Percentiles rank a stretch among this genome's conserved stretches.
Evolutionary conservation across 2,329 filamentous ascomycete genomes (phyloP).

Genomic region (Aspergillus fumigatiaffinis): DNA sequence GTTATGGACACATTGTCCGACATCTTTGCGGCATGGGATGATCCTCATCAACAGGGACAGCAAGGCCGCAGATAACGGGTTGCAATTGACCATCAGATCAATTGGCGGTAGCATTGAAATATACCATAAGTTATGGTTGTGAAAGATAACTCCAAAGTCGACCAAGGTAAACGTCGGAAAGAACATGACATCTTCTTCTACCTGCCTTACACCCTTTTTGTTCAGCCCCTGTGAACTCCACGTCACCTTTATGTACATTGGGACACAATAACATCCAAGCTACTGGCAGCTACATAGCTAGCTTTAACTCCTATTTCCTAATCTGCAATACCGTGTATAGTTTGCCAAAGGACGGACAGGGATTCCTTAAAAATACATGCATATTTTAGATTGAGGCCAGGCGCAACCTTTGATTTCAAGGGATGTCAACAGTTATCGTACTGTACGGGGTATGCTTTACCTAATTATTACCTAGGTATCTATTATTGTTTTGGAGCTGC

Average conservation of each 20-base stretch:
- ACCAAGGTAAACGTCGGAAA: background rate
- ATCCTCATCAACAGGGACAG: conserved; percentile 6
- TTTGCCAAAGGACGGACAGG: background rate
- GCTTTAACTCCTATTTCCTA: background rate
- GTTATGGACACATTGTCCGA: conserved; percentile 38
- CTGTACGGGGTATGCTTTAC: background rate
- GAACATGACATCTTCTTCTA: background rate
- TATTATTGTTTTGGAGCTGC: background rate
- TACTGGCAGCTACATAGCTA: no score
- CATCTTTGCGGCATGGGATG: conserved; percentile 25
- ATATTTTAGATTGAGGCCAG: background rate
- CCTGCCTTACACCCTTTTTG: background rate
- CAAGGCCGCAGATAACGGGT: background rate
- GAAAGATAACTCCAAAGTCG: background rate
- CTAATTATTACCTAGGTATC: background rate
- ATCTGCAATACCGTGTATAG: background rate
- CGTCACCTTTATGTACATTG: background rate
- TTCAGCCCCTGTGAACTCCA: background rate
- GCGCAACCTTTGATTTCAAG: no score
- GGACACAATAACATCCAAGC: background rate
- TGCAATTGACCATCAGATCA: background rate
- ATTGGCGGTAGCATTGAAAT: background rate
- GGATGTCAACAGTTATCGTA: background rate
- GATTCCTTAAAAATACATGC: background rate
- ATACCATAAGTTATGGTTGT: background rate